phyloP scores from a whole-genome alignment of 352 stramenopile species.

The Plasmopara muralis region DNA sequence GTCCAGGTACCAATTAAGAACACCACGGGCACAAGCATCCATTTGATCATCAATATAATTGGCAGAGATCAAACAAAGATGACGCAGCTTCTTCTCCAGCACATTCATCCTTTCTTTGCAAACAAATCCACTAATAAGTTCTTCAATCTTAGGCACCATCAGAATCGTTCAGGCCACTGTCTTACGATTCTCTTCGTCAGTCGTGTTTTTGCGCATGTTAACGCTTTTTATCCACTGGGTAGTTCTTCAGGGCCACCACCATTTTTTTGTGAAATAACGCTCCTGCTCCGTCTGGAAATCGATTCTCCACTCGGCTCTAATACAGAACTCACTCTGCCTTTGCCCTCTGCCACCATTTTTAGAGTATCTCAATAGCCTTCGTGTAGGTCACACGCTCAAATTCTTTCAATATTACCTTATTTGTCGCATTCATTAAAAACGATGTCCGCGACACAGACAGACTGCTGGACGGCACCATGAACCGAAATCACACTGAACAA shows the following conservation, averaged over 20 bases:
- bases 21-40: constrained; percentile 7
- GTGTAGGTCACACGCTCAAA: constrained; percentile 94
- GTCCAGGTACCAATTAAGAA: constrained; percentile 97
- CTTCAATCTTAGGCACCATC: constrained; percentile 93
- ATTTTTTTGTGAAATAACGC: not conserved
- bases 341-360: constrained; percentile 25
- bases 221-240: constrained; percentile 99
- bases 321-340: constrained; percentile 60
- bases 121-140: constrained; percentile 96
- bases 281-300: constrained; percentile 91
- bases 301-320: constrained; percentile 88
- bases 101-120: constrained; percentile 91
- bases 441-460: too few species aligned
- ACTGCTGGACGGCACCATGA: constrained; percentile 88
- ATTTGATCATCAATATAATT: constrained; percentile 5
- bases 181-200: constrained; percentile 62
- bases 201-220: constrained; percentile 98
- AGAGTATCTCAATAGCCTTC: constrained; percentile 90
- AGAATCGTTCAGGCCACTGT: constrained; percentile 97
- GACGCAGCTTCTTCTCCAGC: constrained; percentile 73
- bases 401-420: constrained; percentile 36
- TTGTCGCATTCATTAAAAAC: too few species aligned
- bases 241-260: constrained; percentile 89
- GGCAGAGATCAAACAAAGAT: constrained; percentile 29
- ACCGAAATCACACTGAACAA: constrained; percentile 91